Percentiles rank a stretch among this genome's conserved stretches.
These are phyloP conservation scores for Ceriops tagal DNA, from an alignment of 345 rosid genomes.

Conservation along the genomic window DNA sequence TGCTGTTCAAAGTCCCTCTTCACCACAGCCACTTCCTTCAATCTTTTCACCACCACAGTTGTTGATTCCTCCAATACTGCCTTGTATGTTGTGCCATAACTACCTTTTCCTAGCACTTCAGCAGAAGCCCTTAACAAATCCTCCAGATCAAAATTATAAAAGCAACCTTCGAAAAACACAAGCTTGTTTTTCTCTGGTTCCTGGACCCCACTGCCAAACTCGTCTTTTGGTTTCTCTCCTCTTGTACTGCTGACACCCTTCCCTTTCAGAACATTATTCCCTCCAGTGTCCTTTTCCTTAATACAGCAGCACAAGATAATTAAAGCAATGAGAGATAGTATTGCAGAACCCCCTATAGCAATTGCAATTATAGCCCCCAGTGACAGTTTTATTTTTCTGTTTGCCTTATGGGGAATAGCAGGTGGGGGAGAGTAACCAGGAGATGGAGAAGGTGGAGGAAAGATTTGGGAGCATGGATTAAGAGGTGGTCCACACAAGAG, in stretches of 20 bases:
- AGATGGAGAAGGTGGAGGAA: conserved; percentile 42
- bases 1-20: conserved; percentile 90
- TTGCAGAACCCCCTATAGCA: conserved; percentile 55
- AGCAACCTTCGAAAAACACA: conserved; percentile 77
- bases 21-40: conserved; percentile 73
- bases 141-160: conserved; percentile 75
- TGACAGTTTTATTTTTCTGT: conserved; percentile 43
- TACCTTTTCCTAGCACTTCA: conserved; percentile 88
- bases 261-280: conserved; percentile 45
- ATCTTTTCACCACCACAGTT: conserved; percentile 80
- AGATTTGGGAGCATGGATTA: conserved; percentile 34
- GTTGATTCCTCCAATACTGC: conserved; percentile 78
- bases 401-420: conserved; percentile 35
- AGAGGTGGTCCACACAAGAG: conserved; percentile 63
- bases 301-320: conserved; percentile 52
- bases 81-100: conserved; percentile 79
- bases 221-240: conserved; percentile 70
- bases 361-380: conserved; percentile 57
- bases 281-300: conserved; percentile 52
- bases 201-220: conserved; percentile 75
- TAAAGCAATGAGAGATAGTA: conserved; percentile 43
- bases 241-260: conserved; percentile 44
- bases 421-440: conserved; percentile 43
- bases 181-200: conserved; percentile 76
- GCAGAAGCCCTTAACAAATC: conserved; percentile 90